Conservation (phyloP, 768 basidiomycete genomes). For the Boletus tomentosulus region DNA sequence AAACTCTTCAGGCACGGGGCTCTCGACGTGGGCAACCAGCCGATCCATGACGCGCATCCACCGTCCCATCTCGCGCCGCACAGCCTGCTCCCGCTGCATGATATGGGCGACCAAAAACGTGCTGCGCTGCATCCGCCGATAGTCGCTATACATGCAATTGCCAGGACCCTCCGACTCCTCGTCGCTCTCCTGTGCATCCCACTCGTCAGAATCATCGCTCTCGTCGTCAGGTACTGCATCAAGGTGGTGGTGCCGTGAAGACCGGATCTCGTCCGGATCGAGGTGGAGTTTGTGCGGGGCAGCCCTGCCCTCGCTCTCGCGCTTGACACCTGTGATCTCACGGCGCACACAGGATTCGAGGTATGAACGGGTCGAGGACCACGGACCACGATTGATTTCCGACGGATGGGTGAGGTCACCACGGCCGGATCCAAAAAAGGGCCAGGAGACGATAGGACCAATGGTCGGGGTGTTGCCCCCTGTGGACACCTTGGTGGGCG, state of each 20-base stretch:
- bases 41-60: conserved; percentile 69
- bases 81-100: conserved; percentile 55
- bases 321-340: conserved; percentile 69
- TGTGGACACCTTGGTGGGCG: no score
- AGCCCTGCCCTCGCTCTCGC: conserved; percentile 73
- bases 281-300: conserved; percentile 76
- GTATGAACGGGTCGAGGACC: conserved; percentile 58
- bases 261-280: conserved; percentile 71
- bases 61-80: conserved; percentile 65
- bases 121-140: conserved; percentile 73
- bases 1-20: conserved; percentile 52
- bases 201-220: conserved; percentile 76
- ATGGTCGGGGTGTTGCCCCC: no score
- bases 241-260: conserved; percentile 66
- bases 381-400: conserved; percentile 80
- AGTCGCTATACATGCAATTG: conserved; percentile 77
- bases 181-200: conserved; percentile 75
- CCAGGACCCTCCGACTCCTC: conserved; percentile 73
- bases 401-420: conserved; percentile 65
- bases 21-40: conserved; percentile 36
- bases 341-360: conserved; percentile 61
- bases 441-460: conserved; percentile 87
- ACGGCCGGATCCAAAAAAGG: conserved; percentile 82
- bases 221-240: conserved; percentile 66
- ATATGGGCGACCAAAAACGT: conserved; percentile 77